Percentiles rank a stretch among this genome's conserved stretches.
Conservation (phyloP, 1,284 basidiomycete genomes). For the Exobasidium rhododendri region DNA sequence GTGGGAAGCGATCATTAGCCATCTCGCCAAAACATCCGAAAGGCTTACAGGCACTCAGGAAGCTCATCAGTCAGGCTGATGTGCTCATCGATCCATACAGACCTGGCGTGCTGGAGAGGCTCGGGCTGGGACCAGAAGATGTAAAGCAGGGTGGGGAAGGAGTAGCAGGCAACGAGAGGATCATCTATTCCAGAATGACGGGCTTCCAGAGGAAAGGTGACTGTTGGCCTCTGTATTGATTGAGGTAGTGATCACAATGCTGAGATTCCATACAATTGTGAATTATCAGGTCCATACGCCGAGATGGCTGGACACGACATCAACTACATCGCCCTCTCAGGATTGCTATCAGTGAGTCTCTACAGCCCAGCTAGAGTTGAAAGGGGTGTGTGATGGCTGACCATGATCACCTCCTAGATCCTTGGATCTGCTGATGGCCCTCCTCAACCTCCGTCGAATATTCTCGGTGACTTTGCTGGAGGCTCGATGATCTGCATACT, state of each 20-base stretch:
- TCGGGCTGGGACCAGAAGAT: constrained; percentile 70
- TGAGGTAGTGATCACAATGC: not conserved
- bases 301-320: constrained; percentile 66
- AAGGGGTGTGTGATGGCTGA: not conserved
- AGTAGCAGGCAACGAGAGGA: constrained; percentile 52
- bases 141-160: constrained; percentile 49
- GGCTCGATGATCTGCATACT: constrained; percentile 71
- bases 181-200: constrained; percentile 54
- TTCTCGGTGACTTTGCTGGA: constrained; percentile 77
- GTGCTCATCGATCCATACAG: constrained; percentile 78
- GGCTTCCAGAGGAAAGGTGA: constrained; percentile 49
- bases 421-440: constrained; percentile 58
- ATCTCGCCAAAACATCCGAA: constrained; percentile 65
- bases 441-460: constrained; percentile 70
- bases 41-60: constrained; percentile 64
- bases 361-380: not conserved
- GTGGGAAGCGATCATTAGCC: constrained; percentile 70
- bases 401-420: constrained; percentile 18
- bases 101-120: constrained; percentile 74
- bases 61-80: constrained; percentile 67
- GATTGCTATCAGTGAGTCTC: constrained; percentile 62
- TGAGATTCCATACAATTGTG: not conserved
- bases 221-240: too few species aligned
- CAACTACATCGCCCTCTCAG: constrained; percentile 79
- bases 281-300: constrained; percentile 34